Conservation (phyloP, 75 land plant species). For the Cupressus sempervirens region DNA sequence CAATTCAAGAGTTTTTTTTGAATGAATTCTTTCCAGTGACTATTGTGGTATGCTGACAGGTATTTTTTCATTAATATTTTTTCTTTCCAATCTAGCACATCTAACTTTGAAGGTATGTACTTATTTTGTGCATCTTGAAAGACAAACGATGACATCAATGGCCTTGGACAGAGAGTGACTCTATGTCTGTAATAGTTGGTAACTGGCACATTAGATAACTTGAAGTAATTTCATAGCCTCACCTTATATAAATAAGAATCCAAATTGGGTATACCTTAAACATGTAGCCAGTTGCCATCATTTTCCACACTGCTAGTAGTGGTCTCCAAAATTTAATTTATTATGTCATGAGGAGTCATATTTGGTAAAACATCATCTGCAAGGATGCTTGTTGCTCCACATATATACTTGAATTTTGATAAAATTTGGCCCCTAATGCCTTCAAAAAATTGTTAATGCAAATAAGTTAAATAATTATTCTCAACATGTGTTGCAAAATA, state of each 20-base stretch:
- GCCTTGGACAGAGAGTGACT: constrained; percentile 53
- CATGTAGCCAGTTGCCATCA: constrained; percentile 60
- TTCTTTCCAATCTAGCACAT: constrained; percentile 19
- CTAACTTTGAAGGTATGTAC: constrained; percentile 15
- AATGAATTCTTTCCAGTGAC: constrained; percentile 26
- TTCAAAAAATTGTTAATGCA: neutral
- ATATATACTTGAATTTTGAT: constrained; percentile 64
- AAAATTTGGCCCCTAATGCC: constrained; percentile 83
- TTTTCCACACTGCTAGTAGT: constrained; percentile 81
- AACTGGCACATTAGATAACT: neutral
- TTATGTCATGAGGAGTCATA: constrained; percentile 68
- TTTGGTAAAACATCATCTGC: constrained; percentile 91
- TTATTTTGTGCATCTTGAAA: constrained; percentile 35
- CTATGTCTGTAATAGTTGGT: constrained; percentile 51
- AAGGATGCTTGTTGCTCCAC: constrained; percentile 69
- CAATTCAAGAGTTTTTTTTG: constrained; percentile 24
- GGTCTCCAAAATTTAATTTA: constrained; percentile 59
- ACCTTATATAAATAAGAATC: neutral
- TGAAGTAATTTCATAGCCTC: neutral
- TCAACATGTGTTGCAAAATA: no score
- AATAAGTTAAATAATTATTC: no score
- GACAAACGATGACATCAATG: constrained; percentile 43
- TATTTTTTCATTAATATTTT: constrained; percentile 17
- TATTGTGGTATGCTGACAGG: constrained; percentile 21
- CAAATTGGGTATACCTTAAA: constrained; percentile 46